These are phyloP conservation scores for Lentinula sp. DNA, from an alignment of 768 basidiomycete species.

Conservation along the genomic window DNA sequence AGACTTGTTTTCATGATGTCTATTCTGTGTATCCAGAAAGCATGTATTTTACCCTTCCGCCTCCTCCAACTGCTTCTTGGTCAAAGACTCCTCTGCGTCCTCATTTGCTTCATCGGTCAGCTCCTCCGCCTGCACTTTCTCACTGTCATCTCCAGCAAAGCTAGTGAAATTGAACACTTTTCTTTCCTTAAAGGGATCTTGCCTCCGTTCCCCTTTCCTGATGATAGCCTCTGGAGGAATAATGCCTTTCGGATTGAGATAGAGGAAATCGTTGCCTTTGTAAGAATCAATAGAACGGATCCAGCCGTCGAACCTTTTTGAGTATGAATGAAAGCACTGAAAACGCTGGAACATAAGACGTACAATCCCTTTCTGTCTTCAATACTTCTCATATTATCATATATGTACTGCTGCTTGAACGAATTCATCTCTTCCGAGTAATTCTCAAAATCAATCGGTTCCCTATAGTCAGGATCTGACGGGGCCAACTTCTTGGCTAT, in stretches of 20 bases:
- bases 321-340: neutral
- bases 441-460: constrained; percentile 64
- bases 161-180: constrained; percentile 62
- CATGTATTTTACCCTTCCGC: constrained; percentile 38
- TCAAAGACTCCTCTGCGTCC: constrained; percentile 24
- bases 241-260: constrained; percentile 70
- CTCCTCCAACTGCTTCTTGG: constrained; percentile 41
- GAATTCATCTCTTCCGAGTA: constrained; percentile 62
- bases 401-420: constrained; percentile 86
- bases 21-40: constrained; percentile 2
- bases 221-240: constrained; percentile 70
- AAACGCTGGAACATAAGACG: constrained; percentile 22
- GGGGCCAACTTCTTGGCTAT: constrained; percentile 45
- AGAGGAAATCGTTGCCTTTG: constrained; percentile 70
- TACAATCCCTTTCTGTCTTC: constrained; percentile 78
- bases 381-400: constrained; percentile 77
- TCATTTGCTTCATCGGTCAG: constrained; percentile 20
- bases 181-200: constrained; percentile 63
- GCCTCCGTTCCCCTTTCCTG: constrained; percentile 49
- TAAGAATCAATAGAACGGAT: constrained; percentile 72
- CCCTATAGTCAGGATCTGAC: constrained; percentile 57
- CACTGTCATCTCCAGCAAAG: constrained; percentile 29
- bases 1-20: constrained; percentile 12
- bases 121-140: constrained; percentile 23
- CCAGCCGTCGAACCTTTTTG: constrained; percentile 76